Conservation (phyloP, 176 grass and related monocot genomes). For the Luzula sylvatica region DNA sequence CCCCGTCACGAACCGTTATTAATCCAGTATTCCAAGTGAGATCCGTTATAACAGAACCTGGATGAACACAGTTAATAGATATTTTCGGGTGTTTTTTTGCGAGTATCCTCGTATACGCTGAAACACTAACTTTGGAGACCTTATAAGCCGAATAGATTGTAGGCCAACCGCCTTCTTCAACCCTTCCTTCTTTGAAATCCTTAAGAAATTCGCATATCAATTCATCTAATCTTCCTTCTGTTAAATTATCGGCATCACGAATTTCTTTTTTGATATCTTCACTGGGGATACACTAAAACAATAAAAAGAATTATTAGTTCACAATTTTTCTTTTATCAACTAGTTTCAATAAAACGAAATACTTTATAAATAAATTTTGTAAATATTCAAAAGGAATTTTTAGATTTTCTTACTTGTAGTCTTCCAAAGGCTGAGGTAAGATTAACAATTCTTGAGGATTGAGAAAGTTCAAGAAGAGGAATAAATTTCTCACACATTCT, state of each 20-base stretch:
- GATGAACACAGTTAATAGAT: slow-evolving; percentile 36
- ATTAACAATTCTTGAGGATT: slow-evolving; percentile 35
- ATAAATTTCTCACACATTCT: no score
- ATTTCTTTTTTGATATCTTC: slow-evolving; percentile 35
- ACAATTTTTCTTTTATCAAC: background rate
- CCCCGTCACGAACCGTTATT: slow-evolving; percentile 39
- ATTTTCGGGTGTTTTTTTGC: slow-evolving; percentile 24
- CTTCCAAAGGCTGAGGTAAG: slow-evolving; percentile 14
- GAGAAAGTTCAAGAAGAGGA: no score
- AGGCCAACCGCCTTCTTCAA: slow-evolving; percentile 31
- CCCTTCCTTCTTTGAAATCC: slow-evolving; percentile 23
- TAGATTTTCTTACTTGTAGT: slow-evolving; percentile 18
- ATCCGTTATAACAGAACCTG: slow-evolving; percentile 44
- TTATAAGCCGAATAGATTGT: slow-evolving; percentile 20
- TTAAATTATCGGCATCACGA: slow-evolving; percentile 12
- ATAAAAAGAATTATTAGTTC: background rate
- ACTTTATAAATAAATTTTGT: background rate
- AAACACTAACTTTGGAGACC: slow-evolving; percentile 31
- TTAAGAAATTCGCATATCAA: slow-evolving; percentile 20
- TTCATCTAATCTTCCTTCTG: slow-evolving; percentile 32
- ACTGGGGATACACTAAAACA: slow-evolving; percentile 19
- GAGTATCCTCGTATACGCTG: slow-evolving; percentile 39
- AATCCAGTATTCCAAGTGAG: slow-evolving; percentile 23
- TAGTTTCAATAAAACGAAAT: background rate
- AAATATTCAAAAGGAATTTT: no score